A percentile compares a stretch with the other conserved stretches of the same genome.
Evolutionary conservation across 202 grass and related monocot species (phyloP).

Genomic region (Panicum hallii): DNA sequence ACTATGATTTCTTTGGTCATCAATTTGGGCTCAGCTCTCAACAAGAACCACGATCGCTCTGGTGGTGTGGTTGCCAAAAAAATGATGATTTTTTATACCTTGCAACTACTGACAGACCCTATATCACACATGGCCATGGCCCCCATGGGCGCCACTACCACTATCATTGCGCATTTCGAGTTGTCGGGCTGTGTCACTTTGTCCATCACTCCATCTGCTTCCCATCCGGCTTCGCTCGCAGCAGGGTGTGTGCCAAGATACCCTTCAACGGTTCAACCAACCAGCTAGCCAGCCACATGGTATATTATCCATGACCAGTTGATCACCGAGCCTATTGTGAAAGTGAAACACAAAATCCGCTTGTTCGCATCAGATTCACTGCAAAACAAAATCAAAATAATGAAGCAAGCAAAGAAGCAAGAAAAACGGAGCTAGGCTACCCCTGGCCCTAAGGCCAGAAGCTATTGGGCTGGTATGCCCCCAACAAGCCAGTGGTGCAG

Average conservation of each 20-base stretch:
- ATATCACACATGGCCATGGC: neutral
- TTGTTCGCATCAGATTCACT: neutral
- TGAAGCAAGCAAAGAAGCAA: neutral
- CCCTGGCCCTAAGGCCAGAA: neutral
- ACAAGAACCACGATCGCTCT: neutral
- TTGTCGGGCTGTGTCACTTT: neutral
- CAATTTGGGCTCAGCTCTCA: neutral
- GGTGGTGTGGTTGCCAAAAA: neutral
- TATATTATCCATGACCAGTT: neutral
- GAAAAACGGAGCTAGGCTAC: neutral
- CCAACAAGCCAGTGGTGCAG: neutral
- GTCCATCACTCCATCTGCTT: no score
- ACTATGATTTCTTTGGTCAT: neutral
- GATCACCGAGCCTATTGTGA: neutral
- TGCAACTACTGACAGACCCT: neutral
- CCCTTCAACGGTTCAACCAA: neutral
- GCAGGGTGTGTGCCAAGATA: no score
- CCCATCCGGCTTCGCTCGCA: no score
- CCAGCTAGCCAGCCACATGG: neutral
- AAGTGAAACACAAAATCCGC: neutral
- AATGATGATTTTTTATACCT: neutral
- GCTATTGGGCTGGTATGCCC: neutral
- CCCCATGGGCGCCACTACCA: neutral
- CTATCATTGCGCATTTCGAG: neutral
- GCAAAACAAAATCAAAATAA: neutral